These are phyloP conservation scores for Aspergillus brasiliensis DNA, from an alignment of 2,329 filamentous ascomycete species.

Conservation along the genomic window DNA sequence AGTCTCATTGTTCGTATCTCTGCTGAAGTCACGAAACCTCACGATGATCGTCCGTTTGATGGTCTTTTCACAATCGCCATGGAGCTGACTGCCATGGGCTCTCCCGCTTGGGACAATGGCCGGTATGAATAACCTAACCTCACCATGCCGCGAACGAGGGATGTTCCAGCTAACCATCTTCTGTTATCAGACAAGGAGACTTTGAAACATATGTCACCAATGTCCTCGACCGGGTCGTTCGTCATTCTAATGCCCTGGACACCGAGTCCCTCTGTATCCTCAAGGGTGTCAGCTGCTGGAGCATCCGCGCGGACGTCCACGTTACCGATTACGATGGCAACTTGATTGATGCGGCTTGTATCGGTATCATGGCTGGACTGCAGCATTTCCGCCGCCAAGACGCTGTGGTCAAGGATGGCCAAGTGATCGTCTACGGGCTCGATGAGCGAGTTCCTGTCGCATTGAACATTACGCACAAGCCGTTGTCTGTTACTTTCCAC, in stretches of 20 bases:
- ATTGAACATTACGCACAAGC: slow-evolving; percentile 87
- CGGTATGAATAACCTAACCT: slow-evolving; percentile 50
- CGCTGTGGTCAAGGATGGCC: slow-evolving; percentile 80
- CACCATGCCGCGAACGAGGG: not conserved
- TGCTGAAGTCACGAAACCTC: slow-evolving; percentile 83
- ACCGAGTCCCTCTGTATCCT: slow-evolving; percentile 95
- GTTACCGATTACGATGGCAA: slow-evolving; percentile 90
- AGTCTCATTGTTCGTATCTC: slow-evolving; percentile 72
- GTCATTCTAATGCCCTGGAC: slow-evolving; percentile 87
- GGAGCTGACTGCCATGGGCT: slow-evolving; percentile 89
- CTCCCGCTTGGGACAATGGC: slow-evolving; percentile 84
- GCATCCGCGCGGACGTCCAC: slow-evolving; percentile 86
- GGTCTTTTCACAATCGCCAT: slow-evolving; percentile 91
- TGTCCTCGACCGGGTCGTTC: slow-evolving; percentile 89
- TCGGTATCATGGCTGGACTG: slow-evolving; percentile 83
- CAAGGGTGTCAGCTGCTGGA: slow-evolving; percentile 88
- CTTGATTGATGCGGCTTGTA: slow-evolving; percentile 80
- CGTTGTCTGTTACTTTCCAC: slow-evolving; percentile 86
- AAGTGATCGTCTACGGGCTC: slow-evolving; percentile 78
- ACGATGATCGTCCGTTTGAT: slow-evolving; percentile 87
- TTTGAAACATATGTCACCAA: slow-evolving; percentile 83
- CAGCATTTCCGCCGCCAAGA: slow-evolving; percentile 91
- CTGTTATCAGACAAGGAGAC: slow-evolving; percentile 67
- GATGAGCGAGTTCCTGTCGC: slow-evolving; percentile 88
- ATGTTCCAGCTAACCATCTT: not conserved